phyloP scores from a whole-genome alignment of 805 yeast genomes.

The baker's yeast (Saccharomyces cerevisiae) region DNA sequence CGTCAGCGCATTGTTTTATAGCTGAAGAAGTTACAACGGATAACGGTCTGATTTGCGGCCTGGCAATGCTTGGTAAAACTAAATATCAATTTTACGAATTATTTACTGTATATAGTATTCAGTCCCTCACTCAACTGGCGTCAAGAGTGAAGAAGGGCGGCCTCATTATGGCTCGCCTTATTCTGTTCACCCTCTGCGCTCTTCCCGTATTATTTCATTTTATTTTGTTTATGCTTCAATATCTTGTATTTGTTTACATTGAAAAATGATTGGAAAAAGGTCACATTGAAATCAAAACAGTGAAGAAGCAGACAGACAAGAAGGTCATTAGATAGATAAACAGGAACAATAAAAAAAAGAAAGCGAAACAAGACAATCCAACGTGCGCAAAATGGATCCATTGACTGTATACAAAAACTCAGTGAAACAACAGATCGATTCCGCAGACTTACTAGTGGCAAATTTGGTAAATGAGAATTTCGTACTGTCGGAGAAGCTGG shows the following conservation, averaged over 20 bases:
- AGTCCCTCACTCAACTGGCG: no score
- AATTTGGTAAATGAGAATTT: constrained; percentile 23
- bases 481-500: constrained; percentile 12
- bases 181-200: background rate
- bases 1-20: no score
- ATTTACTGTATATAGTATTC: no score
- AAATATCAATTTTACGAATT: no score
- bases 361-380: no score
- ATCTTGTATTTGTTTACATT: background rate
- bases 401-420: constrained; percentile 18
- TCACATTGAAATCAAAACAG: background rate
- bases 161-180: background rate
- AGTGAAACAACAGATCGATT: constrained; percentile 20
- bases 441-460: constrained; percentile 25
- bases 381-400: constrained; percentile 10
- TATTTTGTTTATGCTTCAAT: background rate
- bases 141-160: no score
- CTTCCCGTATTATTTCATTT: background rate
- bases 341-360: background rate
- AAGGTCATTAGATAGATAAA: background rate
- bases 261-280: background rate
- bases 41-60: no score
- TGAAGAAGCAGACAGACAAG: background rate
- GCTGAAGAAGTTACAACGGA: no score
- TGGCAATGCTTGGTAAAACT: no score